Base-by-base conservation (phyloP, 345 rosid species). In the Clausena lansium region DNA sequence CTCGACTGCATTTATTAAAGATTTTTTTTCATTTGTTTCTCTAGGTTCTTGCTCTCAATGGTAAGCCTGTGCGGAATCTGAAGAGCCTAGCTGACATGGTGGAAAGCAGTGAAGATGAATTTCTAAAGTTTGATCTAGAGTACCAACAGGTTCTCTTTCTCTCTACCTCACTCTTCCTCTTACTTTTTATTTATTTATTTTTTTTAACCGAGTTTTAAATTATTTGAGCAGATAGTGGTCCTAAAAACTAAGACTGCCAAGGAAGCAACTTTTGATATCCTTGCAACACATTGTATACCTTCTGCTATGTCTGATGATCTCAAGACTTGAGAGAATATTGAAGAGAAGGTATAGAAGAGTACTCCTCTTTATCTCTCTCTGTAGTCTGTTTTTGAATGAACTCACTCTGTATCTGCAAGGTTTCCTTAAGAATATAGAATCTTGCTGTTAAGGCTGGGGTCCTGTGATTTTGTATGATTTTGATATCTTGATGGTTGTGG, bases 231-330 rank as follows among this genome's bases (percentile, higher is more conserved):
- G 98, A 82, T 93, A 61, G 98, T 90, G 61, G 93, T 92, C 50
- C 85, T 95, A 69, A 78, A 79, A 63, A 91, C 88, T 17, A 82
- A 88, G 80, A 90, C 88, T n/a, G 95, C 98, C 54, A 91, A 87
- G 86, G 97, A 89, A 22, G 90, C 93, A 22, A 91, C 98, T 19
- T 80, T 81, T 36, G 98, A 91, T 88, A 91, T 93, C 63, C 90
- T 95, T 35, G 78, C 91, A 4, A 93, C 92, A 22, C 98, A 95
- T 77, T 89, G 97, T 82, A 93, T 95, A 85, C 93, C 97, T 71
- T 88, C 94, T 52, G 91, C 98, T 20, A 85, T 91, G 90, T 95
- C 98, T 41, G 94, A 87, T 79, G 97, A 95, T 85, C 97, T 95
- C 76, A 93, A 87, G 82, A 81, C 86, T 39, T 88, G 84, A 88